phyloP scores from a whole-genome alignment of 306 rosid species.

The Fagus sylvatica region DNA sequence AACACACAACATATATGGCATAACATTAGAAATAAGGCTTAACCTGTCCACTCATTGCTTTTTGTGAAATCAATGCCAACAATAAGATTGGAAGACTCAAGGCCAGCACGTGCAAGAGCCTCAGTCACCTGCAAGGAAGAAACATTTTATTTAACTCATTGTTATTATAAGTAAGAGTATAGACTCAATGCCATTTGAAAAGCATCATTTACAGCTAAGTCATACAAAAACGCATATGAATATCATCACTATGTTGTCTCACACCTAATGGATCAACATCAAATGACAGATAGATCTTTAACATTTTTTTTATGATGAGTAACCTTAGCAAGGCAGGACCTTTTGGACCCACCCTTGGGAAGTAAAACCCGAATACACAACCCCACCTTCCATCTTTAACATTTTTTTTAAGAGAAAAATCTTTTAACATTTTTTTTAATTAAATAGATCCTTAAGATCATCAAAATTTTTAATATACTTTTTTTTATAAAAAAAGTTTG shows the following conservation, averaged over 20 bases:
- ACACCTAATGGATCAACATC: neutral
- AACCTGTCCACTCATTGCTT: constrained; percentile 99
- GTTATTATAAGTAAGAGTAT: neutral
- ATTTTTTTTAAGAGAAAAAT: too few species aligned
- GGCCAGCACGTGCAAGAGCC: constrained; percentile 93
- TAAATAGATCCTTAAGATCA: too few species aligned
- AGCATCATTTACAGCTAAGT: neutral
- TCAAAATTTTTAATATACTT: too few species aligned
- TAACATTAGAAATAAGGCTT: constrained; percentile 10
- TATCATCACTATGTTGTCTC: neutral
- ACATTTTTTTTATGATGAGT: too few species aligned
- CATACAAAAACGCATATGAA: neutral
- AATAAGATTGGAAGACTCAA: constrained; percentile 94
- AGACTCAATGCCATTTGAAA: neutral
- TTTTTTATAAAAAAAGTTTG: neutral
- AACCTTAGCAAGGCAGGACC: too few species aligned
- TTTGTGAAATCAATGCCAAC: constrained; percentile 93
- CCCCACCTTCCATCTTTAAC: too few species aligned
- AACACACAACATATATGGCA: constrained; percentile 11
- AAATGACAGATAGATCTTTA: neutral
- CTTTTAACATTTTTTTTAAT: too few species aligned
- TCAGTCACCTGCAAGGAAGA: constrained; percentile 68
- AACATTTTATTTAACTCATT: neutral
- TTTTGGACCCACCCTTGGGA: too few species aligned
- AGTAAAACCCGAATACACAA: too few species aligned